phyloP scores from a whole-genome alignment of 805 yeast genomes.

The Wickerhamomyces chambardii region DNA sequence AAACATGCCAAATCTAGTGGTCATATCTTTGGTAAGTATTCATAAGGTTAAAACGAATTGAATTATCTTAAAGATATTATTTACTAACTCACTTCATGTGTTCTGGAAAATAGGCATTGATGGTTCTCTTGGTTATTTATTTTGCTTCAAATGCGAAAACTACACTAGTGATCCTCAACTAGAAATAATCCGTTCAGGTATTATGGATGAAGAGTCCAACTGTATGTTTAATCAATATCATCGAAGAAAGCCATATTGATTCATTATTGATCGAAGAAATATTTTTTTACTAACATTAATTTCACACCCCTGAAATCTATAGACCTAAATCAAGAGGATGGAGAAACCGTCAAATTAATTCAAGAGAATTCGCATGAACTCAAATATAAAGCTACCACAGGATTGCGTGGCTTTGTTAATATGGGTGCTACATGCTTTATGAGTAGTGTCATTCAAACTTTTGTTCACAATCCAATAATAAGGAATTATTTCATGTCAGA shows the following conservation, averaged over 20 bases:
- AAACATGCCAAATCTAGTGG: slow-evolving; percentile 36
- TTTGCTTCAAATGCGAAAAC: slow-evolving; percentile 73
- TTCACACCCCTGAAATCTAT: too few species aligned
- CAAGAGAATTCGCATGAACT: slow-evolving; percentile 22
- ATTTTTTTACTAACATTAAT: too few species aligned
- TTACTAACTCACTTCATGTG: background rate
- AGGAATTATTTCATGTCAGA: slow-evolving; percentile 73
- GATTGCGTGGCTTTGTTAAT: slow-evolving; percentile 81
- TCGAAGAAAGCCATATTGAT: too few species aligned
- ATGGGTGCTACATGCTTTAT: slow-evolving; percentile 98
- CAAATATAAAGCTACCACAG: slow-evolving; percentile 50
- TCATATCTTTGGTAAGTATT: slow-evolving; percentile 42
- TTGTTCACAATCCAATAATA: slow-evolving; percentile 85
- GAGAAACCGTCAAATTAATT: slow-evolving; percentile 17
- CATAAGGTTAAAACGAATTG: too few species aligned
- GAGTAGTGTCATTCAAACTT: slow-evolving; percentile 84
- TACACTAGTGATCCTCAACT: slow-evolving; percentile 55
- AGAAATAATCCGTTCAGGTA: slow-evolving; percentile 35
- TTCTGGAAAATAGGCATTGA: slow-evolving; percentile 53
- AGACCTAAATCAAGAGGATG: slow-evolving; percentile 18
- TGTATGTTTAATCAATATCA: too few species aligned
- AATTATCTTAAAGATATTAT: background rate
- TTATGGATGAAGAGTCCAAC: background rate
- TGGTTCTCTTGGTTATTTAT: slow-evolving; percentile 55
- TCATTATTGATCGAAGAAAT: too few species aligned